phyloP scores from a whole-genome alignment of 352 stramenopile genomes.

The Globisporangium splendens region DNA sequence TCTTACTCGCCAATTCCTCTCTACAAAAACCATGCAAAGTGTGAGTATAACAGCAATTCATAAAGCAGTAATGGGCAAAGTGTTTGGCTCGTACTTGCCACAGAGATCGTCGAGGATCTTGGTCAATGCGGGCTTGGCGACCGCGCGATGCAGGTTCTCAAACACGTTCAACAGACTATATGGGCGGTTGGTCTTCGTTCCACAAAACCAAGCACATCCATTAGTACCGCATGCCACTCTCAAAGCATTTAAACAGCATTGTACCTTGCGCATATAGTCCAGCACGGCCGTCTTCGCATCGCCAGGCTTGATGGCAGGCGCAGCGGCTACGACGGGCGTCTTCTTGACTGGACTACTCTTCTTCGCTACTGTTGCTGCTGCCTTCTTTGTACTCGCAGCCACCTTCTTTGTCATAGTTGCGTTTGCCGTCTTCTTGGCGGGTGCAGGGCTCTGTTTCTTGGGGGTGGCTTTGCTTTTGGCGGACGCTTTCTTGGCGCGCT shows the following conservation, averaged over 20 bases:
- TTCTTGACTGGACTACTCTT: constrained; percentile 21
- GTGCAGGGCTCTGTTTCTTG: not conserved
- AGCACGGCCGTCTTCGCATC: constrained; percentile 50
- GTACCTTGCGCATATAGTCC: constrained; percentile 73
- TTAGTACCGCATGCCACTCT: constrained; percentile 1
- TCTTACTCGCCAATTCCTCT: constrained; percentile 61
- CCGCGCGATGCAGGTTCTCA: constrained; percentile 74
- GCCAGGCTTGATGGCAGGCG: constrained; percentile 31
- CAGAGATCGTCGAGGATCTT: constrained; percentile 73
- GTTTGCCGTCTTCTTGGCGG: constrained; percentile 22
- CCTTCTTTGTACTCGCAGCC: constrained; percentile 11
- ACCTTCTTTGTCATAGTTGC: constrained; percentile 3
- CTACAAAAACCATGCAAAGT: constrained; percentile 14
- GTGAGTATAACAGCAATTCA: constrained; percentile 1
- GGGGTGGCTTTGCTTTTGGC: constrained; percentile 4
- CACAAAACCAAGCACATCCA: constrained; percentile 11
- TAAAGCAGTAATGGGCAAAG: not conserved
- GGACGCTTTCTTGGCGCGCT: constrained; percentile 18
- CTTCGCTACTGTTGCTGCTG: constrained; percentile 13
- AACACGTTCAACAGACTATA: constrained; percentile 87
- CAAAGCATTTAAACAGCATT: not conserved
- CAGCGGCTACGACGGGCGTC: constrained; percentile 8
- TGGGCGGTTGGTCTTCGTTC: constrained; percentile 61
- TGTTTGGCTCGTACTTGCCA: constrained; percentile 33
- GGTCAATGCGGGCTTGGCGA: constrained; percentile 70